A percentile compares a stretch with the other conserved stretches of the same genome.
Conservation (phyloP, 371 early-diverging fungal genomes). For the Mucor lusitanicus region DNA sequence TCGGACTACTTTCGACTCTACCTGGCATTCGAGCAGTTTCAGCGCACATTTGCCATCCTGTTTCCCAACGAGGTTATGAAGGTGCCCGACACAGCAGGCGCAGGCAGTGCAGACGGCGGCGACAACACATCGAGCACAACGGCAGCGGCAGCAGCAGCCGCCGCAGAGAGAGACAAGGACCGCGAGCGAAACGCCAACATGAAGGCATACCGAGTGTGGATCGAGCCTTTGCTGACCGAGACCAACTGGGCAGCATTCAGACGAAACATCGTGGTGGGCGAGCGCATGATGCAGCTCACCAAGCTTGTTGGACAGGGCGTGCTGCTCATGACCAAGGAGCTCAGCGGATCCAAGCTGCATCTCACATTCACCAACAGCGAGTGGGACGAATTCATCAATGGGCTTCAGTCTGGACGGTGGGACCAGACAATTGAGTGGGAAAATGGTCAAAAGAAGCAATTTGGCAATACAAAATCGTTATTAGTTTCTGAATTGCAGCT, state of each 20-base stretch:
- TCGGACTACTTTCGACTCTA: slow-evolving; percentile 52
- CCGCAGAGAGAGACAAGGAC: slow-evolving; percentile 34
- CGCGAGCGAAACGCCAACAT: slow-evolving; percentile 48
- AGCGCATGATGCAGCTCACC: slow-evolving; percentile 50
- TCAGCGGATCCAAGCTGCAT: slow-evolving; percentile 51
- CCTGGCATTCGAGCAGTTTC: slow-evolving; percentile 53
- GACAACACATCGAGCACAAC: neutral
- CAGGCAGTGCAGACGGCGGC: neutral
- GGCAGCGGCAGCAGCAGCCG: neutral
- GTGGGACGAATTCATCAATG: slow-evolving; percentile 52
- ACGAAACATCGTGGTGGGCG: slow-evolving; percentile 52
- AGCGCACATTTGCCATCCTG: slow-evolving; percentile 36
- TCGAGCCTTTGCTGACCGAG: slow-evolving; percentile 44
- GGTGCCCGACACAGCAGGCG: slow-evolving; percentile 3
- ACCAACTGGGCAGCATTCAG: slow-evolving; percentile 56
- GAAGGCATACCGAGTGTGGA: slow-evolving; percentile 49
- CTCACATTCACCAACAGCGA: slow-evolving; percentile 54
- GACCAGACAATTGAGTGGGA: slow-evolving; percentile 38
- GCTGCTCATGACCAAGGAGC: slow-evolving; percentile 51
- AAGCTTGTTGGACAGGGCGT: slow-evolving; percentile 48
- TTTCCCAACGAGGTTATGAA: slow-evolving; percentile 35
- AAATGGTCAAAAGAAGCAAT: slow-evolving; percentile 9
- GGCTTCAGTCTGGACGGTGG: slow-evolving; percentile 37
- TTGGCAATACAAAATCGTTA: slow-evolving; percentile 7
- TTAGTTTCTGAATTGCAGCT: slow-evolving; percentile 36